Evolutionary conservation across 768 basidiomycete species (phyloP), one percentile per base, ranked within the genome.

Genomic region (Amanita polypyramis): DNA sequence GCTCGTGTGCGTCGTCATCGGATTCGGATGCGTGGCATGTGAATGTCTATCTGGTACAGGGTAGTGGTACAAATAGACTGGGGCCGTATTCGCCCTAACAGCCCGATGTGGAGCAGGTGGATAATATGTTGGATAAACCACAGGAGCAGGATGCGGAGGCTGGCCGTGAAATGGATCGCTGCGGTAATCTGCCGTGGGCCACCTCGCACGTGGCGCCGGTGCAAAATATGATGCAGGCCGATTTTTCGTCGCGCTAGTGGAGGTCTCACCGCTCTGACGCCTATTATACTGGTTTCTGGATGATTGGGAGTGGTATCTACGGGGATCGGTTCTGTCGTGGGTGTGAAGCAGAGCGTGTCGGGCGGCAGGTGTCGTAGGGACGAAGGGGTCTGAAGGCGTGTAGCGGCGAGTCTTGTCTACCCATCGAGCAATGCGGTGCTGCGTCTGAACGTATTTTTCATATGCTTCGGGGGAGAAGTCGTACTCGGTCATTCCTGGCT

Each of bases 401-500:
- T 54, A 46, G 8, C 49, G 51, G 39, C 57, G 56, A 12, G 68
- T 72, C 21, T 62, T 55, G 52, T 59, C 49, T 37, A 70, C 68
- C 75, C 75, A 76, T 52, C 68, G 63, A 0, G 70, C 64, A 12
- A 78, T 73, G 50, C 73, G 66, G 49, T 63, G 23, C 58, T 74
- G 75, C n/a, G 70, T 75, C 21, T 62, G 65, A 45, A 72, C 25
- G 56, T 72, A 65, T 8, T 65, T 69, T 45, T 76, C 66, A 54
- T 69, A 63, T 23, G 75, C 76, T 55, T 73, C 75, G 15, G 75
- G 75, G 45, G 76, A 77, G 60, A 66, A 78, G 63, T 78, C 77
- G 70, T 79, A 79, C 59, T 79, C 76, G 23, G 76, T 77, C 76
- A 79, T 79, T 27, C 41, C 41, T 52, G 51, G 27, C 20, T 11